Conservation (phyloP, 179 eudicot species). For the Corrigiola litoralis region DNA sequence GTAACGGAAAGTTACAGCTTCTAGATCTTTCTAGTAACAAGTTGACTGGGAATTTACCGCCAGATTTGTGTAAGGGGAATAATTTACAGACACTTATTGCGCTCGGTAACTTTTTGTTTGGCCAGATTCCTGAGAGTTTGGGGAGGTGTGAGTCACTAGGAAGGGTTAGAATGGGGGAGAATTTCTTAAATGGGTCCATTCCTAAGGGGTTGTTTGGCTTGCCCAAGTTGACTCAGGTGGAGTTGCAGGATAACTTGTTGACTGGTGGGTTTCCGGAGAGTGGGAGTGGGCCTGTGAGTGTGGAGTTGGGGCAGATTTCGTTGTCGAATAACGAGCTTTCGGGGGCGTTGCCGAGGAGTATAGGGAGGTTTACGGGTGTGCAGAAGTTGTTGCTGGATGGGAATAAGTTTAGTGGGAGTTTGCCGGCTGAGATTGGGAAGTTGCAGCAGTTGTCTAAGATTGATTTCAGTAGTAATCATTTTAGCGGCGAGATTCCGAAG, state of each 20-base stretch:
- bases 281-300: conserved; percentile 23
- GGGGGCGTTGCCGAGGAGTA: conserved; percentile 58
- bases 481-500: conserved; percentile 50
- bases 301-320: conserved; percentile 61
- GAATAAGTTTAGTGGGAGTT: conserved; percentile 50
- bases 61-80: conserved; percentile 51
- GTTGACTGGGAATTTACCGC: conserved; percentile 65
- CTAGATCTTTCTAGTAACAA: conserved; percentile 78
- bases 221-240: conserved; percentile 71
- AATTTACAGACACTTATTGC: conserved; percentile 56
- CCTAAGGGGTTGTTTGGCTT: conserved; percentile 68
- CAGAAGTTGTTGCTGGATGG: conserved; percentile 78
- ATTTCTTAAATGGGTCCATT: conserved; percentile 84
- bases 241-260: conserved; percentile 71
- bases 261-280: conserved; percentile 77
- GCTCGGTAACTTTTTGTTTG: conserved; percentile 62
- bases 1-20: conserved; percentile 47
- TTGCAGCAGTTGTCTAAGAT: conserved; percentile 73
- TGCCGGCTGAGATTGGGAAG: conserved; percentile 61
- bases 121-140: conserved; percentile 66
- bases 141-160: conserved; percentile 58
- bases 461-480: conserved; percentile 62
- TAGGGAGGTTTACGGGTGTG: conserved; percentile 62
- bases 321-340: conserved; percentile 68
- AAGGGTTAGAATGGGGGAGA: conserved; percentile 80